phyloP scores from a whole-genome alignment of 495 filamentous ascomycete genomes.

The Penicillium taxi region DNA sequence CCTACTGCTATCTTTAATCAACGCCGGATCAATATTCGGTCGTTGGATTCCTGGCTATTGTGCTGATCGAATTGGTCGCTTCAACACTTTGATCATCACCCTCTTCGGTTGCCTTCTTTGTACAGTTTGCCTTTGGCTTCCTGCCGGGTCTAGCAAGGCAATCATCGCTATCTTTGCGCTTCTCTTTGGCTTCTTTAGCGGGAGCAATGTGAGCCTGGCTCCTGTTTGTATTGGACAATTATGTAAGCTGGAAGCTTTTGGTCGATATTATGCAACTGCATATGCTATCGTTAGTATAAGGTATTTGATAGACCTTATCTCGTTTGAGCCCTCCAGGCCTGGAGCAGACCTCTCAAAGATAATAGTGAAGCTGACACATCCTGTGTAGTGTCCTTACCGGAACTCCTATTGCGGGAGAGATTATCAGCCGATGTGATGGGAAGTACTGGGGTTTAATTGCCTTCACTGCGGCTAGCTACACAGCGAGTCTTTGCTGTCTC shows the following conservation, averaged over 20 bases:
- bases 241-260: conserved; percentile 2
- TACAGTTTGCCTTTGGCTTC: conserved; percentile 1
- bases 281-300: conserved; percentile 2
- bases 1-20: conserved; percentile 23
- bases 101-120: conserved; percentile 3
- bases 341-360: neutral
- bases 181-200: neutral
- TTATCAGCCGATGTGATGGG: neutral
- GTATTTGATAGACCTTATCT: neutral
- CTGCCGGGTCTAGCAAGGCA: conserved; percentile 1
- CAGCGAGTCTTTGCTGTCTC: conserved; percentile 2
- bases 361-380: neutral
- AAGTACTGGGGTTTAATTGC: conserved; percentile 3
- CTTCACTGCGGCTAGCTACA: conserved; percentile 1
- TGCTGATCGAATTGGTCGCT: conserved; percentile 54
- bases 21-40: conserved; percentile 41
- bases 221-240: conserved; percentile 3
- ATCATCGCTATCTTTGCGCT: conserved; percentile 1
- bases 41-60: conserved; percentile 55
- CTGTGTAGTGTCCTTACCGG: conserved; percentile 1
- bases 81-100: conserved; percentile 7
- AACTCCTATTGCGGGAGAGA: conserved; percentile 4
- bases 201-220: conserved; percentile 3
- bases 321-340: too few species aligned
- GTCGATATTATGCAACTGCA: conserved; percentile 1